Conservation (phyloP, 768 basidiomycete genomes). For the Coprinopsis marcescibilis region DNA sequence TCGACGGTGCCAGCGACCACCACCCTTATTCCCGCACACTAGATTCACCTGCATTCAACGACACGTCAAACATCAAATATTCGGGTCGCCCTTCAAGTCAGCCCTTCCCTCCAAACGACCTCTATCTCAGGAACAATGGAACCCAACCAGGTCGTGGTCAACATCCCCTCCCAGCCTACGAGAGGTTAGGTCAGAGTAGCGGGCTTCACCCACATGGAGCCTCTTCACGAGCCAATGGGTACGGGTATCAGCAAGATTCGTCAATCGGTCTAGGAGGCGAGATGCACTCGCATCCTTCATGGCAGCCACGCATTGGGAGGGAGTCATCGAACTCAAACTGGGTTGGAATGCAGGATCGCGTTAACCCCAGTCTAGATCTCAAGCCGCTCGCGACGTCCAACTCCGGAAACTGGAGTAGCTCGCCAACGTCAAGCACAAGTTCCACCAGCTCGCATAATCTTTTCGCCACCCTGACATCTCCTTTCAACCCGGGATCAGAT, state of each 20-base stretch:
- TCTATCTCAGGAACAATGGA: slow-evolving; percentile 7
- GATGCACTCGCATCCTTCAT: not conserved
- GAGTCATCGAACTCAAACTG: not conserved
- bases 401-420: not conserved
- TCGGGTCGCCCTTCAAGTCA: slow-evolving; percentile 15
- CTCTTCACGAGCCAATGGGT: not conserved
- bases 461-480: slow-evolving; percentile 8
- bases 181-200: no score
- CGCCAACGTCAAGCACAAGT: slow-evolving; percentile 3
- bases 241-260: not conserved
- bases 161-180: no score
- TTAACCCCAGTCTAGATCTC: slow-evolving; percentile 1
- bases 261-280: not conserved
- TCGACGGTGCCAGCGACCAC: slow-evolving; percentile 18
- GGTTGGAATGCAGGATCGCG: slow-evolving; percentile 4
- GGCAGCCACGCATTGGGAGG: not conserved
- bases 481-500: slow-evolving; percentile 15
- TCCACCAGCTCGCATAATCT: slow-evolving; percentile 10
- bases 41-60: not conserved
- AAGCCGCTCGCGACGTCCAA: not conserved
- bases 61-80: slow-evolving; percentile 2
- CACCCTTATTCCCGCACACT: slow-evolving; percentile 21
- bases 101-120: slow-evolving; percentile 20
- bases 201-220: not conserved
- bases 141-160: no score